Evolutionary conservation across 2,329 filamentous ascomycete genomes (phyloP).

Genomic region (Metarhizium brunneum): DNA sequence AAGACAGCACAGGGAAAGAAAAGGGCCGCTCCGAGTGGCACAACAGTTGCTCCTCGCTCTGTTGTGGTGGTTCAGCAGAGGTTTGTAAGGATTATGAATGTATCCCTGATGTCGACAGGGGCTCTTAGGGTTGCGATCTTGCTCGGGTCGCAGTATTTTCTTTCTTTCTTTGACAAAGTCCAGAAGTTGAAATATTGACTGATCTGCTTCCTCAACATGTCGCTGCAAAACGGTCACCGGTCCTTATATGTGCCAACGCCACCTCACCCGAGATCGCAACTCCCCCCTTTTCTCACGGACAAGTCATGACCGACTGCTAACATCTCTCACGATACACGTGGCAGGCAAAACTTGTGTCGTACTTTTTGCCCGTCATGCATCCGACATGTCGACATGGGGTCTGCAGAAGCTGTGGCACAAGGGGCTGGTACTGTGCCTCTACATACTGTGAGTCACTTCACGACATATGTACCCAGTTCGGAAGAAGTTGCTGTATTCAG

Average conservation of each 20-base stretch:
- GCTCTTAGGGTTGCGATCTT: not conserved
- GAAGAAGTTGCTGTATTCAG: not conserved
- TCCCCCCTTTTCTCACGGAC: not conserved
- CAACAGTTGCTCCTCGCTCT: conserved; percentile 5
- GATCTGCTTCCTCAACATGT: not conserved
- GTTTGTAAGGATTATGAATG: not conserved
- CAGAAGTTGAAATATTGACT: not conserved
- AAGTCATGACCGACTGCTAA: not conserved
- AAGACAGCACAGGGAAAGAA: not conserved
- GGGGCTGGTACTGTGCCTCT: not conserved
- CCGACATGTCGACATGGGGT: not conserved
- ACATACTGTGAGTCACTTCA: not conserved
- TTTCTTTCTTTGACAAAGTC: not conserved
- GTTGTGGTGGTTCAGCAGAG: conserved; percentile 1
- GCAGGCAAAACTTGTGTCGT: not conserved
- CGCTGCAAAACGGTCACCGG: not conserved
- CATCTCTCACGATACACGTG: conserved; percentile 4
- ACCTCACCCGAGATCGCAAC: not conserved
- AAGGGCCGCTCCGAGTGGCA: conserved; percentile 1
- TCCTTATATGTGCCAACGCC: not conserved
- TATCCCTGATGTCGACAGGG: not conserved
- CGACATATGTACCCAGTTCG: not conserved
- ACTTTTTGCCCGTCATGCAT: not conserved
- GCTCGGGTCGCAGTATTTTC: not conserved
- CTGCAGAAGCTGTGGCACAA: not conserved